Conservation (phyloP, 1,284 basidiomycete genomes). For the Ceraceosorus guamensis region DNA sequence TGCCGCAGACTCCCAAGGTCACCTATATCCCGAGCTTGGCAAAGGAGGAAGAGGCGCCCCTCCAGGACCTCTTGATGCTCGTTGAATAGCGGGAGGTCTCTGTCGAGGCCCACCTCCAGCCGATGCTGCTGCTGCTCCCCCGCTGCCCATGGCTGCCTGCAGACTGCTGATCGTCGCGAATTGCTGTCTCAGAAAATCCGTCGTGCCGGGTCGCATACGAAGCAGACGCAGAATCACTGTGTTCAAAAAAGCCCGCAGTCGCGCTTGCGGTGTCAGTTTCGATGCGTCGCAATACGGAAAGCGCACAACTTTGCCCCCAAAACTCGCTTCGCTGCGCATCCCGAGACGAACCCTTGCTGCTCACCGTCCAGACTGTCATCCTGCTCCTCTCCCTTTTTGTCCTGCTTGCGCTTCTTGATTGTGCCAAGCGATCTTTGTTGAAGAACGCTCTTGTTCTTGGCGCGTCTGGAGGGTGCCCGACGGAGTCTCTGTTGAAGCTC, state of each 20-base stretch:
- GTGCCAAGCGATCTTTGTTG: constrained; percentile 84
- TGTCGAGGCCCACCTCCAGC: background rate
- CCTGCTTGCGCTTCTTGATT: constrained; percentile 86
- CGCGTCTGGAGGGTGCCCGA: constrained; percentile 59
- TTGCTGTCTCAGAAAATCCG: constrained; percentile 15
- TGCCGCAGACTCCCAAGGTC: too few relatives aligned
- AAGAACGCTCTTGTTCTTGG: constrained; percentile 59
- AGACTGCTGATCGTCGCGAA: constrained; percentile 10
- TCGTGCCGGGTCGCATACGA: constrained; percentile 12
- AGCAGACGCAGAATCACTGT: constrained; percentile 8
- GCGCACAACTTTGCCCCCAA: constrained; percentile 1
- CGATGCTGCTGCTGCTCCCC: background rate
- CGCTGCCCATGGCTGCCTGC: constrained; percentile 10
- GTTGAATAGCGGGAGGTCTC: background rate
- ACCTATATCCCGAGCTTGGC: too few relatives aligned
- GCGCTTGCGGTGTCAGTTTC: background rate
- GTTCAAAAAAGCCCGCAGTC: background rate
- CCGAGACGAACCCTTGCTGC: background rate
- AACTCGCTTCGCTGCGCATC: too few relatives aligned
- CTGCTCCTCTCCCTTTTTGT: constrained; percentile 62
- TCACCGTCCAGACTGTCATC: constrained; percentile 11
- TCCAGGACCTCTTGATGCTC: background rate
- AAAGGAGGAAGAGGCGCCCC: too few relatives aligned
- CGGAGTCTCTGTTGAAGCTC: constrained; percentile 77
- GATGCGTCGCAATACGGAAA: background rate